Evolutionary conservation across 495 filamentous ascomycete genomes (phyloP).

Genomic region (Penicillium odoratum): DNA sequence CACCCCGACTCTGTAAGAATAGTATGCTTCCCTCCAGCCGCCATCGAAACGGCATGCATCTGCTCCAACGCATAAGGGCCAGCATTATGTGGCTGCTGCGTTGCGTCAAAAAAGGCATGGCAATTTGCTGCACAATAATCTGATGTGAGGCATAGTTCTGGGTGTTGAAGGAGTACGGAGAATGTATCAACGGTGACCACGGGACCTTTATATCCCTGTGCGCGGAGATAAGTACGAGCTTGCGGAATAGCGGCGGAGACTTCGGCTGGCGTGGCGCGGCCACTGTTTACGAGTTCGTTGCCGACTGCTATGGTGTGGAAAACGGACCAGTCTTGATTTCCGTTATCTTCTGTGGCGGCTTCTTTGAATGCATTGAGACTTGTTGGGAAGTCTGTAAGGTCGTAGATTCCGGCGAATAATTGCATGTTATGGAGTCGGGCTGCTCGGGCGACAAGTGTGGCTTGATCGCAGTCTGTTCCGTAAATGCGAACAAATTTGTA

Average conservation of each 20-base stretch:
- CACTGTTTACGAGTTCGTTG: constrained; percentile 76
- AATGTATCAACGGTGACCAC: constrained; percentile 82
- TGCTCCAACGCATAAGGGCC: constrained; percentile 62
- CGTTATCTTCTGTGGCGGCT: constrained; percentile 42
- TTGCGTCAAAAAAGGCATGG: constrained; percentile 81
- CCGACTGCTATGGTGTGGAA: constrained; percentile 75
- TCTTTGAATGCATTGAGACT: constrained; percentile 55
- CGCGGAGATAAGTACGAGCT: constrained; percentile 57
- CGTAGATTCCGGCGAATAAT: constrained; percentile 72
- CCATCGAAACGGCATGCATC: constrained; percentile 49
- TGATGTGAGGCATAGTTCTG: constrained; percentile 66
- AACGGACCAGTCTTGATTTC: constrained; percentile 54
- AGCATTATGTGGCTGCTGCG: constrained; percentile 53
- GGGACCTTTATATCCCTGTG: constrained; percentile 66
- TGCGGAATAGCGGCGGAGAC: constrained; percentile 55
- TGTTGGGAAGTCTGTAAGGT: constrained; percentile 55
- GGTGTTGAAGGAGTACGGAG: constrained; percentile 61
- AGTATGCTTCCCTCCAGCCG: constrained; percentile 54
- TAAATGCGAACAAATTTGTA: constrained; percentile 74
- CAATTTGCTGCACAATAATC: constrained; percentile 81
- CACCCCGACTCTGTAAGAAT: constrained; percentile 82
- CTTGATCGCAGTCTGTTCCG: constrained; percentile 76
- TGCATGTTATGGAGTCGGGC: constrained; percentile 59
- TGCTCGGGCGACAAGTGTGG: constrained; percentile 57
- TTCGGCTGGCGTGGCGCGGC: constrained; percentile 47